Percentiles rank a stretch among this genome's conserved stretches.
Evolutionary conservation across 1,284 basidiomycete genomes (phyloP).

Genomic region (Austropuccinia psidii): DNA sequence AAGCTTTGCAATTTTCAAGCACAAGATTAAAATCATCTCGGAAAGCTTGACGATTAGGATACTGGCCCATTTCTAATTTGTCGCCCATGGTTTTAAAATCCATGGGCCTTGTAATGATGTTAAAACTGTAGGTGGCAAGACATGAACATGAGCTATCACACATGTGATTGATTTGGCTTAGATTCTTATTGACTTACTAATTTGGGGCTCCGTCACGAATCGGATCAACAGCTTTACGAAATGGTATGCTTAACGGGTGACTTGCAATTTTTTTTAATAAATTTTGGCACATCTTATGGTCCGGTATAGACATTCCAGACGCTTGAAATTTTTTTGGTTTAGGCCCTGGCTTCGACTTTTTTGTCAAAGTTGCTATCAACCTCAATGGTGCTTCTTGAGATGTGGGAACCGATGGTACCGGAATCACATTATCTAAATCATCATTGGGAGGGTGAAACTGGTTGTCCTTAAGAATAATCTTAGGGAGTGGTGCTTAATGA

Average conservation of each 20-base stretch:
- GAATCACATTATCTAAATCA: neutral
- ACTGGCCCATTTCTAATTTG: constrained; percentile 74
- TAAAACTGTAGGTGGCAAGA: constrained; percentile 74
- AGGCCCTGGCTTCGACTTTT: constrained; percentile 46
- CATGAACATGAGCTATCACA: constrained; percentile 29
- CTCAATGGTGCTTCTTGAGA: constrained; percentile 29
- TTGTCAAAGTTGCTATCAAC: constrained; percentile 43
- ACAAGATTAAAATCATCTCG: constrained; percentile 81
- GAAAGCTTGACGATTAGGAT: constrained; percentile 74
- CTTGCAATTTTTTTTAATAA: constrained; percentile 68
- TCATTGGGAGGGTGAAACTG: neutral
- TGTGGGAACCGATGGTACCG: neutral
- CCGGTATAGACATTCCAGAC: constrained; percentile 69
- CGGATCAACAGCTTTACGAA: constrained; percentile 28
- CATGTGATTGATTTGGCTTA: neutral
- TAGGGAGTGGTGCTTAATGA: neutral
- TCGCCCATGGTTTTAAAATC: constrained; percentile 81
- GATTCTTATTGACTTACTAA: constrained; percentile 61
- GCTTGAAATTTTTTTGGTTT: constrained; percentile 63
- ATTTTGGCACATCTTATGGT: constrained; percentile 69
- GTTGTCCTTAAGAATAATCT: constrained; percentile 28
- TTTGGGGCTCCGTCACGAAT: constrained; percentile 61
- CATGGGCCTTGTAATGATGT: constrained; percentile 87
- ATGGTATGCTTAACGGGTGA: constrained; percentile 45
- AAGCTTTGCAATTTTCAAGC: constrained; percentile 76